Conservation (phyloP, 2,329 filamentous ascomycete species). For the Verticillium zaregamsianum region DNA sequence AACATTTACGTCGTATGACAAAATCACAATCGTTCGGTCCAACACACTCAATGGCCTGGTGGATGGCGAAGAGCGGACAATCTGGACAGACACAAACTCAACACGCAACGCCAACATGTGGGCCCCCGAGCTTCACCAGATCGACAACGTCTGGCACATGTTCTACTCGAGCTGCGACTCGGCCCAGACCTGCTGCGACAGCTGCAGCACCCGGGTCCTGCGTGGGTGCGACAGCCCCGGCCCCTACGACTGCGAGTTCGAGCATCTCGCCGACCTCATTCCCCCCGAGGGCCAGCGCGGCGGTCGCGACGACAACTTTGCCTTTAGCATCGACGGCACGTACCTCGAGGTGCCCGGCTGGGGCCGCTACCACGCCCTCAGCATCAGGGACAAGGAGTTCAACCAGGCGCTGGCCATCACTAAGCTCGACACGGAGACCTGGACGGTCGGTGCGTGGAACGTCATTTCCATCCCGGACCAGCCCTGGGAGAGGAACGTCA, state of each 20-base stretch:
- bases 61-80: slow-evolving; percentile 3
- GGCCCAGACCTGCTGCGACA: slow-evolving; percentile 5
- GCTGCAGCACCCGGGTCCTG: slow-evolving; percentile 6
- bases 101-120: slow-evolving; percentile 11
- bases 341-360: slow-evolving; percentile 3
- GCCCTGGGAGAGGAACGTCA: slow-evolving; percentile 11
- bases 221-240: neutral
- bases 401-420: slow-evolving; percentile 11
- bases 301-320: slow-evolving; percentile 1
- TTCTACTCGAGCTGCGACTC: slow-evolving; percentile 14
- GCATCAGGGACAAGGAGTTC: slow-evolving; percentile 5
- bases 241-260: slow-evolving; percentile 1
- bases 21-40: slow-evolving; percentile 1
- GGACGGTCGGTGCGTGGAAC: slow-evolving; percentile 12
- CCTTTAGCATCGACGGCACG: slow-evolving; percentile 3
- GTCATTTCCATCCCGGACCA: slow-evolving; percentile 12
- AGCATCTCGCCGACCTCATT: neutral
- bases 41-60: neutral
- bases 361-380: slow-evolving; percentile 11
- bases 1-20: slow-evolving; percentile 1
- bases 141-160: slow-evolving; percentile 14
- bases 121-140: slow-evolving; percentile 15
- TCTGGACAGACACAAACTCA: slow-evolving; percentile 5
- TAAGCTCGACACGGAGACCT: slow-evolving; percentile 5
- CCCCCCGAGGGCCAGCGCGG: slow-evolving; percentile 1